Evolutionary conservation across 495 filamentous ascomycete species (phyloP).

Genomic region (Cercophora newfieldiana): DNA sequence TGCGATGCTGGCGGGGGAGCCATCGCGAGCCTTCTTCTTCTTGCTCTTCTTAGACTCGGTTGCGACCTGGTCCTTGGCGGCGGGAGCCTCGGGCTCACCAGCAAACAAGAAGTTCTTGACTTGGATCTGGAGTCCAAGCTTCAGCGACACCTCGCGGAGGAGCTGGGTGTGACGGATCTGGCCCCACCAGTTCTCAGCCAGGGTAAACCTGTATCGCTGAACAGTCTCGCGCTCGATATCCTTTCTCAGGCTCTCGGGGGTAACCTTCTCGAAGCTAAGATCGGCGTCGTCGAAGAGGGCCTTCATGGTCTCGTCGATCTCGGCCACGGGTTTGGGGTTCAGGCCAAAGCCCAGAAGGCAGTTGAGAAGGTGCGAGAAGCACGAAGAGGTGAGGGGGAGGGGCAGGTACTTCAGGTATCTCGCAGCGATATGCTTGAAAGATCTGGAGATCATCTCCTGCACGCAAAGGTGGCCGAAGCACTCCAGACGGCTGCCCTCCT

Average conservation of each 20-base stretch:
- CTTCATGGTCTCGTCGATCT: conserved; percentile 72
- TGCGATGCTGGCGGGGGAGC: conserved; percentile 53
- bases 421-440: conserved; percentile 90
- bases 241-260: conserved; percentile 65
- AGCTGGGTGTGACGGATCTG: conserved; percentile 75
- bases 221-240: conserved; percentile 72
- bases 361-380: conserved; percentile 87
- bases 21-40: conserved; percentile 66
- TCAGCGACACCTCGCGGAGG: conserved; percentile 84
- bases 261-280: conserved; percentile 74
- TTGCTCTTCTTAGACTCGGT: conserved; percentile 62
- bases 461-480: conserved; percentile 73
- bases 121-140: conserved; percentile 86
- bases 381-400: conserved; percentile 69
- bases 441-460: conserved; percentile 91
- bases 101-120: conserved; percentile 79
- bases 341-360: conserved; percentile 80
- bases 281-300: conserved; percentile 80
- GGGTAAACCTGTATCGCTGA: conserved; percentile 72
- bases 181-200: conserved; percentile 65
- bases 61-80: conserved; percentile 34
- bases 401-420: conserved; percentile 80
- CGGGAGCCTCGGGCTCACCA: conserved; percentile 28
- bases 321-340: conserved; percentile 72
- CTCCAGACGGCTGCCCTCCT: conserved; percentile 64